These are phyloP conservation scores for Solidago caesia DNA, from an alignment of 129 eudicot genomes.

Conservation along the genomic window DNA sequence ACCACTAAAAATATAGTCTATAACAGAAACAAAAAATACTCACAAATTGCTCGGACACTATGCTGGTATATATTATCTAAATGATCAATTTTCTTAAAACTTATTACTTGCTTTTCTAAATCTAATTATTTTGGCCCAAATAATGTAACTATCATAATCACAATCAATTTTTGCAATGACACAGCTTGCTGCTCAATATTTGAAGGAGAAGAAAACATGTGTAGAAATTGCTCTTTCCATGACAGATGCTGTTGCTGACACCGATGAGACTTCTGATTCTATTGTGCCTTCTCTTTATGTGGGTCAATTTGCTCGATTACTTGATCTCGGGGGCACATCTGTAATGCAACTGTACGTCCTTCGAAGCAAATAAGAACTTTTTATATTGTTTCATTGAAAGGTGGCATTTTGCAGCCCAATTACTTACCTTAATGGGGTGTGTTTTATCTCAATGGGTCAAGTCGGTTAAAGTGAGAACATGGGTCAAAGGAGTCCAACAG, in stretches of 20 bases:
- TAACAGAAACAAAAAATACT: too few relatives aligned
- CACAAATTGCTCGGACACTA: too few relatives aligned
- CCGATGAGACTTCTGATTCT: slow-evolving; percentile 67
- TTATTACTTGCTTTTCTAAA: not conserved
- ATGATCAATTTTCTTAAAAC: not conserved
- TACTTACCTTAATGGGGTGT: not conserved
- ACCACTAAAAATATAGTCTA: too few relatives aligned
- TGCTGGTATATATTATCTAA: not conserved
- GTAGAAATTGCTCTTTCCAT: slow-evolving; percentile 70
- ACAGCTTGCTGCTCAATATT: slow-evolving; percentile 76
- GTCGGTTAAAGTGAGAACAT: too few relatives aligned
- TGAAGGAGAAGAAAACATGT: slow-evolving; percentile 73
- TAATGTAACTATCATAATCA: not conserved
- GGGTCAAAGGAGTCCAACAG: not conserved
- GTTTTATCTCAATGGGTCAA: too few relatives aligned
- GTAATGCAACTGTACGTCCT: slow-evolving; percentile 71
- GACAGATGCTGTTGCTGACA: slow-evolving; percentile 44
- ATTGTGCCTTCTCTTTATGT: slow-evolving; percentile 72
- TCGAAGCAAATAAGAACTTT: not conserved
- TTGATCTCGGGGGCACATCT: slow-evolving; percentile 65
- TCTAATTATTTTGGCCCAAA: not conserved
- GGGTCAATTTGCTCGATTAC: slow-evolving; percentile 84
- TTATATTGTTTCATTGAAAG: not conserved
- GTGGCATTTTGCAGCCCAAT: not conserved
- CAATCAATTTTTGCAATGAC: slow-evolving; percentile 17